Percentiles rank a stretch among this genome's conserved stretches.
Evolutionary conservation across 2,329 filamentous ascomycete genomes (phyloP).

Genomic region (Botrytis medusae): DNA sequence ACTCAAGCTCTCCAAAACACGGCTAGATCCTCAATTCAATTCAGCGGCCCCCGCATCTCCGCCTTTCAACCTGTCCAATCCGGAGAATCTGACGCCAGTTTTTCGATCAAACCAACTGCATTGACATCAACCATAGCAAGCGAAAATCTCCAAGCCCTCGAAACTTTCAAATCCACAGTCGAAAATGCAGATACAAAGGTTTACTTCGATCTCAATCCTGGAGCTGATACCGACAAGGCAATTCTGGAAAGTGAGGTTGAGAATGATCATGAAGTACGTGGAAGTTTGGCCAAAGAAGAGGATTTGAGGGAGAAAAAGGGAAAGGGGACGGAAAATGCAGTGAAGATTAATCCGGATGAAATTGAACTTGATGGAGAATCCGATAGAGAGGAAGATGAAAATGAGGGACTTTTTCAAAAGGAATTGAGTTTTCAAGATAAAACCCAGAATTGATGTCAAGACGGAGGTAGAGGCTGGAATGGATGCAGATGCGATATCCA

Average conservation of each 20-base stretch:
- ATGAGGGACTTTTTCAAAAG: neutral
- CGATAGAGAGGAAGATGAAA: neutral
- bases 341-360: constrained; percentile 14
- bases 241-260: neutral
- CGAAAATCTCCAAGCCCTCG: neutral
- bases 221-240: neutral
- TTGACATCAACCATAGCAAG: neutral
- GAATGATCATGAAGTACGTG: neutral
- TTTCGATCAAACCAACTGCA: neutral
- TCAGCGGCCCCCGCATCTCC: neutral
- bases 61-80: neutral
- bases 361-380: neutral
- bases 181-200: neutral
- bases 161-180: neutral
- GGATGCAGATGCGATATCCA: too few species aligned
- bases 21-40: neutral
- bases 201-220: neutral
- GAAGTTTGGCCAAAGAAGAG: too few species aligned
- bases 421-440: neutral
- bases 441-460: neutral
- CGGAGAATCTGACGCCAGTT: neutral
- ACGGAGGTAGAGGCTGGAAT: neutral
- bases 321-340: neutral
- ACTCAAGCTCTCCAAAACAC: too few species aligned
- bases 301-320: neutral